Evolutionary conservation across 306 rosid genomes (phyloP).

Genomic region (Clitoria ternatea): DNA sequence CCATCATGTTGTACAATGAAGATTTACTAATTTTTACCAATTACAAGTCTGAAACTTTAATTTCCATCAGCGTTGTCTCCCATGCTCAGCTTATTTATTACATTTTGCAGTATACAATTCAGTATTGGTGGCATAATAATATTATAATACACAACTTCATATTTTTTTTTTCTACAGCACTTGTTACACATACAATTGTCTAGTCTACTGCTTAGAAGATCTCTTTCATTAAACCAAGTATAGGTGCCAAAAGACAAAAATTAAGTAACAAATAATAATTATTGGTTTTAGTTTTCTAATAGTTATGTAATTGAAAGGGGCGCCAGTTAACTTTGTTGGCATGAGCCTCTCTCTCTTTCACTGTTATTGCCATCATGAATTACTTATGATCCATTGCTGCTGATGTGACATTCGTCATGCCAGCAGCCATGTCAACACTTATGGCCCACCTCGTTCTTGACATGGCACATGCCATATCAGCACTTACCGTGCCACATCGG

Average conservation of each 20-base stretch:
- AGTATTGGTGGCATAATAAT: background rate
- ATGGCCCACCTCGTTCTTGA: too few species aligned
- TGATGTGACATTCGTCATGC: too few species aligned
- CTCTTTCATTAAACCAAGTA: background rate
- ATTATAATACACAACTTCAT: background rate
- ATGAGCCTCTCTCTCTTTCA: too few species aligned
- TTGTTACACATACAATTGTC: background rate
- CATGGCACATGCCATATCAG: too few species aligned
- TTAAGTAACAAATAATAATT: background rate
- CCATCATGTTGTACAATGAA: background rate
- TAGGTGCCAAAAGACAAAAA: background rate
- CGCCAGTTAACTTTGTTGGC: too few species aligned
- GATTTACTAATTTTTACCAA: background rate
- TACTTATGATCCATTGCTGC: too few species aligned
- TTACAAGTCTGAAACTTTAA: background rate
- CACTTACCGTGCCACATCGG: too few species aligned
- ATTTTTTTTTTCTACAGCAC: too few species aligned
- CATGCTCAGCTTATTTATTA: background rate
- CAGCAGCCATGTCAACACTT: too few species aligned
- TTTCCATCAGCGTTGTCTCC: background rate
- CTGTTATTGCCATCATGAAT: too few species aligned
- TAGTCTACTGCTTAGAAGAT: background rate
- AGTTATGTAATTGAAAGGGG: too few species aligned
- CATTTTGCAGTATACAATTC: background rate
- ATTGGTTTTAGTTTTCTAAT: background rate